Evolutionary conservation across 2,329 filamentous ascomycete genomes (phyloP).

Genomic region (Neopestalotiopsis clavispora): DNA sequence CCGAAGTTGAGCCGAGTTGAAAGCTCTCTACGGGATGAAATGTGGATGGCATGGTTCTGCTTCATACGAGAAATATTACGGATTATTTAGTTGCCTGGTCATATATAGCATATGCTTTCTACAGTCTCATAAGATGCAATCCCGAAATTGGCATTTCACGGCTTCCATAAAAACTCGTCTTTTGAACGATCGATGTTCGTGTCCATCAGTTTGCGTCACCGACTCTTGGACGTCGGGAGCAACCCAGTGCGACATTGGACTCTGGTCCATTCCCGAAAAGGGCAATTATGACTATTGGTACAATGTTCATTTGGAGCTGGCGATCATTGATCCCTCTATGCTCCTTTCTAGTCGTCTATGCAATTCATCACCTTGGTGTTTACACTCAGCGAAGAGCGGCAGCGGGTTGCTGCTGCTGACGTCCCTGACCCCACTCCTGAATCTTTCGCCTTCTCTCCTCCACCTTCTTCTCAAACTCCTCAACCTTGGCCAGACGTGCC

Average conservation of each 20-base stretch:
- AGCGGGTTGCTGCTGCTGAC: conserved; percentile 9
- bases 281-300: neutral
- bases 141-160: neutral
- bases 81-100: too few relatives aligned
- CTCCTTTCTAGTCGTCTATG: conserved; percentile 14
- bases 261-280: neutral
- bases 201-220: neutral
- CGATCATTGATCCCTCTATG: neutral
- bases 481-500: conserved; percentile 59
- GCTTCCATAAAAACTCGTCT: neutral
- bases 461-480: conserved; percentile 63
- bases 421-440: conserved; percentile 49
- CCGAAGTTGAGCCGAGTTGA: conserved; percentile 12
- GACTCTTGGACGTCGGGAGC: neutral
- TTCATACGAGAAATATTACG: neutral
- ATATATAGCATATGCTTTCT: too few relatives aligned
- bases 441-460: conserved; percentile 55
- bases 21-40: neutral
- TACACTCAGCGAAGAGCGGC: neutral
- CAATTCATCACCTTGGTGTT: neutral
- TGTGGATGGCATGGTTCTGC: neutral
- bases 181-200: neutral
- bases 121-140: too few relatives aligned
- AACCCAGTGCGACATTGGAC: neutral
- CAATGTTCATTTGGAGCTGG: neutral